Percentiles rank a stretch among this genome's conserved stretches.
phyloP scores from a whole-genome alignment of 2,329 filamentous ascomycete species.

The Gyromitra esculenta region DNA sequence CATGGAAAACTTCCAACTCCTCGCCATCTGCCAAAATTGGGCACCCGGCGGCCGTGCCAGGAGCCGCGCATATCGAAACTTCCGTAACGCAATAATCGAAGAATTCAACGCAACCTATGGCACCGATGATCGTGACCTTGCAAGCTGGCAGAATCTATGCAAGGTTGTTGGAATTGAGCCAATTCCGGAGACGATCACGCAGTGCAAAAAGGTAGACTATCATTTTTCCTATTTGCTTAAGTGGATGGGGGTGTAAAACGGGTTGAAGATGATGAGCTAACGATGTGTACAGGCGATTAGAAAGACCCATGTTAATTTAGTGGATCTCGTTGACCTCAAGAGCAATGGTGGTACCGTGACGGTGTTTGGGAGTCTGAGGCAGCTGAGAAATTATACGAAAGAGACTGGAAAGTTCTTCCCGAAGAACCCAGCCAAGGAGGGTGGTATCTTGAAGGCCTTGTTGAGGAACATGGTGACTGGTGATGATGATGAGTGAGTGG shows the following conservation, averaged over 20 bases:
- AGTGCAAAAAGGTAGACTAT: conserved; percentile 34
- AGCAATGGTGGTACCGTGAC: neutral
- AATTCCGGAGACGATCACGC: conserved; percentile 36
- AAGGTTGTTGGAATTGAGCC: conserved; percentile 27
- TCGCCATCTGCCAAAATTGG: conserved; percentile 13
- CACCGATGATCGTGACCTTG: conserved; percentile 24
- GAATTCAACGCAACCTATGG: conserved; percentile 46
- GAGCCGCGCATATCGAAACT: conserved; percentile 4
- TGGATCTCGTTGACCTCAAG: conserved; percentile 42
- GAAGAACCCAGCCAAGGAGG: conserved; percentile 14
- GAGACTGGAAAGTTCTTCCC: conserved; percentile 34
- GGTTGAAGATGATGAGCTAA: neutral
- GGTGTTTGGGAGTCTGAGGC: conserved; percentile 21
- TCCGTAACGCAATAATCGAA: conserved; percentile 43
- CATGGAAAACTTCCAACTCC: conserved; percentile 25
- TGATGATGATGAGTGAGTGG: conserved; percentile 1
- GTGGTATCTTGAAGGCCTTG: conserved; percentile 42
- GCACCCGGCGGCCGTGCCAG: conserved; percentile 18
- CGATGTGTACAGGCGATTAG: conserved; percentile 16
- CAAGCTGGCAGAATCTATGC: conserved; percentile 47
- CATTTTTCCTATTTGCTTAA: neutral
- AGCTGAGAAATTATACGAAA: conserved; percentile 36
- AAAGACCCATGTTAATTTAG: conserved; percentile 43
- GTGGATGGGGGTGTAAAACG: too few relatives aligned
- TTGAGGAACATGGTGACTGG: conserved; percentile 30